Evolutionary conservation across 768 basidiomycete species (phyloP).

Genomic region (Tylopilus subfusipes): DNA sequence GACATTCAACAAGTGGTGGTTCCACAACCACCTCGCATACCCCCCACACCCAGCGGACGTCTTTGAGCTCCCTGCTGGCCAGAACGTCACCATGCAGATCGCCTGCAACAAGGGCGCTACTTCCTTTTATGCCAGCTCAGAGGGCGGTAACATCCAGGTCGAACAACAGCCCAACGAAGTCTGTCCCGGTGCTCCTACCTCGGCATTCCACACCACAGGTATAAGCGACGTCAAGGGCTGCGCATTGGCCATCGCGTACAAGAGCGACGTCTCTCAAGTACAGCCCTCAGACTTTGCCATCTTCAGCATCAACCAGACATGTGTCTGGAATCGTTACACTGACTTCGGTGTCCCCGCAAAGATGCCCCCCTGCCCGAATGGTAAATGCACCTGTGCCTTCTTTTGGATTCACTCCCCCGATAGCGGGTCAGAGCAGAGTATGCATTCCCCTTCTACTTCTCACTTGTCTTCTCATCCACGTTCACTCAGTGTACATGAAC

Average conservation of each 20-base stretch:
- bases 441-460: slow-evolving; percentile 14
- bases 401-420: slow-evolving; percentile 69
- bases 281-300: slow-evolving; percentile 67
- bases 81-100: slow-evolving; percentile 50
- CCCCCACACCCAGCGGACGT: slow-evolving; percentile 57
- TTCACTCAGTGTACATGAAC: slow-evolving; percentile 61
- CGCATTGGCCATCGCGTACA: slow-evolving; percentile 74
- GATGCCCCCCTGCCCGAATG: slow-evolving; percentile 66
- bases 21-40: slow-evolving; percentile 55
- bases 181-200: slow-evolving; percentile 45
- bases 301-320: slow-evolving; percentile 73
- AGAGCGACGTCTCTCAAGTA: slow-evolving; percentile 52
- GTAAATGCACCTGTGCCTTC: slow-evolving; percentile 66
- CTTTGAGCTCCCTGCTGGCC: slow-evolving; percentile 59
- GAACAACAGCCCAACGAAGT: slow-evolving; percentile 45
- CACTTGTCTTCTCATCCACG: not conserved
- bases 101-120: slow-evolving; percentile 61
- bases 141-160: slow-evolving; percentile 52
- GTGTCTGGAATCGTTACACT: slow-evolving; percentile 69
- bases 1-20: slow-evolving; percentile 52
- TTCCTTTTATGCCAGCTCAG: slow-evolving; percentile 48
- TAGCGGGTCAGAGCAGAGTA: slow-evolving; percentile 63
- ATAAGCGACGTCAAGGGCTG: slow-evolving; percentile 57
- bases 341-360: slow-evolving; percentile 62
- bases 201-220: slow-evolving; percentile 55